phyloP scores from a whole-genome alignment of 73 alveolate genomes.

The Symbiodinium pilosum region DNA sequence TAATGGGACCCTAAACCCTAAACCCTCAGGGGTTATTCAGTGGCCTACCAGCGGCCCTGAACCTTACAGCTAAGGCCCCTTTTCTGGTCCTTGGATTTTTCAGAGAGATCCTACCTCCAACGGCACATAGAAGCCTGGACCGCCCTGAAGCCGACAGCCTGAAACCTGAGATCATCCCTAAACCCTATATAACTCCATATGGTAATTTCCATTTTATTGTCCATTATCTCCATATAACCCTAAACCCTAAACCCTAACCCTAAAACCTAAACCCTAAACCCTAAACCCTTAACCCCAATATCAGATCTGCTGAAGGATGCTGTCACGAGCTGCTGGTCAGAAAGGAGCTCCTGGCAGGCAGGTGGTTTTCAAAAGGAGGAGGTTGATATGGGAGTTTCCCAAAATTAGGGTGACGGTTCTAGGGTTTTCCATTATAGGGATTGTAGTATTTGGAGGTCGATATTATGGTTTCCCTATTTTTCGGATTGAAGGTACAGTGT shows the following conservation, averaged over 20 bases:
- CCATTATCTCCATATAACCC: no score
- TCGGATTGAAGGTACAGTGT: neutral
- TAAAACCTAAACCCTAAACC: neutral
- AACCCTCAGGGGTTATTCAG: no score
- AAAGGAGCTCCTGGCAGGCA: neutral
- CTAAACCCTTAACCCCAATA: neutral
- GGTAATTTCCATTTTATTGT: no score
- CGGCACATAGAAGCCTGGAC: no score
- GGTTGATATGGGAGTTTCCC: neutral
- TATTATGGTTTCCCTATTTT: no score
- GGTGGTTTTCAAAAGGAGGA: neutral
- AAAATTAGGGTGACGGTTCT: neutral
- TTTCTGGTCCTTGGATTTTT: no score
- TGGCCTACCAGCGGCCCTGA: no score
- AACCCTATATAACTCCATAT: no score
- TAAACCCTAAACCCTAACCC: neutral
- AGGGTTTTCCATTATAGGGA: neutral
- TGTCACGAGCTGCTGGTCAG: constrained; percentile 2
- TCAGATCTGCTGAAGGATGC: neutral
- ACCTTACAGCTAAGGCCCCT: neutral
- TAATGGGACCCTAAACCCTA: neutral
- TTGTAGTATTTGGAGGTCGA: neutral
- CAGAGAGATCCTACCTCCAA: no score
- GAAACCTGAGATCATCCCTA: neutral
- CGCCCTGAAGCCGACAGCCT: no score